A percentile compares a stretch with the other conserved stretches of the same genome.
Conservation (phyloP, 1,139 yeast genomes). For the Schizosaccharomyces versatilis region DNA sequence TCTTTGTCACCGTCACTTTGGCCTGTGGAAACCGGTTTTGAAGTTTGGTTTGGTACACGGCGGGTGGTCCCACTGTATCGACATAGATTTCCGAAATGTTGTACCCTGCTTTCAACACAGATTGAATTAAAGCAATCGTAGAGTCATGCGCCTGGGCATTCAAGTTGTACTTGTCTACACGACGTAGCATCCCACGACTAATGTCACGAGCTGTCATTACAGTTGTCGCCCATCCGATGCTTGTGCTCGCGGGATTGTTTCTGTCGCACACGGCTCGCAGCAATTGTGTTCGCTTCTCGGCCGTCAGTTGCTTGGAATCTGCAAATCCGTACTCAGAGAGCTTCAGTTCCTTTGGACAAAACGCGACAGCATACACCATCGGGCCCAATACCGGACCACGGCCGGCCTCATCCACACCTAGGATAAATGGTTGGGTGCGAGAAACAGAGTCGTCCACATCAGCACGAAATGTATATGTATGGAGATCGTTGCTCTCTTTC, state of each 20-base stretch:
- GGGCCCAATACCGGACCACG: conserved; percentile 89
- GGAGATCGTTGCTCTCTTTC: too few relatives aligned
- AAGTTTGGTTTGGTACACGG: conserved; percentile 54
- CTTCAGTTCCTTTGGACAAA: conserved; percentile 36
- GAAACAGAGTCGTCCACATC: conserved; percentile 17
- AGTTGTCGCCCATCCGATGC: conserved; percentile 76
- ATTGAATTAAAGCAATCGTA: conserved; percentile 54
- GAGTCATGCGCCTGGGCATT: conserved; percentile 94
- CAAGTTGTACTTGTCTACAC: conserved; percentile 44
- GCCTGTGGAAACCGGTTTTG: conserved; percentile 45
- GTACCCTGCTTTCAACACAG: conserved; percentile 38
- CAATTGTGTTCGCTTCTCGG: conserved; percentile 39
- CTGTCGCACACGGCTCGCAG: conserved; percentile 35
- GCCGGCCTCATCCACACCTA: conserved; percentile 97
- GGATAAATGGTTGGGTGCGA: conserved; percentile 23
- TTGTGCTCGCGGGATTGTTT: conserved; percentile 26
- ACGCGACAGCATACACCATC: conserved; percentile 85
- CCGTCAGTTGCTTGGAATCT: conserved; percentile 66
- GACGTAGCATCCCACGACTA: conserved; percentile 66
- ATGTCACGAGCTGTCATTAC: conserved; percentile 75
- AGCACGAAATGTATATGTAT: too few relatives aligned
- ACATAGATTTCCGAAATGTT: conserved; percentile 40
- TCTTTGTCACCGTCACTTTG: conserved; percentile 69
- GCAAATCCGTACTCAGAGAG: conserved; percentile 57
- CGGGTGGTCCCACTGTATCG: conserved; percentile 95